A percentile compares a stretch with the other conserved stretches of the same genome.
Conservation (phyloP, 345 rosid species). For the Brassica cretica region DNA sequence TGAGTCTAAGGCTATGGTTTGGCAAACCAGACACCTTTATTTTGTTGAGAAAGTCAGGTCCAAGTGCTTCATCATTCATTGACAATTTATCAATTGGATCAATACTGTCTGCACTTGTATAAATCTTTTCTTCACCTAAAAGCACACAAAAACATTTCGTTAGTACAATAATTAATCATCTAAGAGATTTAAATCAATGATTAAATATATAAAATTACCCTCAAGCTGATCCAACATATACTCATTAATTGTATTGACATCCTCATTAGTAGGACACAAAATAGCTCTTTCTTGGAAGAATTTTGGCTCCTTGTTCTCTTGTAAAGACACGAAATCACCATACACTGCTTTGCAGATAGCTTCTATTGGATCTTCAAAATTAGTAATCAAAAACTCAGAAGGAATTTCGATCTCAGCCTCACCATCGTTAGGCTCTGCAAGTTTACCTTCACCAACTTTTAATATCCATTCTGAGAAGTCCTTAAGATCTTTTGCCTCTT, state of each 20-base stretch:
- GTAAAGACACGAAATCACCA: neutral
- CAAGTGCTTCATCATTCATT: neutral
- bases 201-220: neutral
- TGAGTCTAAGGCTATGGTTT: neutral
- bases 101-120: neutral
- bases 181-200: too few relatives aligned
- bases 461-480: neutral
- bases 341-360: neutral
- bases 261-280: neutral
- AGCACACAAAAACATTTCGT: too few relatives aligned
- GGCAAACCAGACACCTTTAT: neutral
- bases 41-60: neutral
- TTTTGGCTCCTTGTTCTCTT: neutral
- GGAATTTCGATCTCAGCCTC: neutral
- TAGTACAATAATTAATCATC: neutral
- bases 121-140: neutral
- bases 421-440: neutral
- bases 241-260: neutral
- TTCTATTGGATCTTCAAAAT: neutral
- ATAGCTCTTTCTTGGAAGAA: neutral
- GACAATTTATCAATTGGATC: neutral
- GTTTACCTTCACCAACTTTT: neutral
- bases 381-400: neutral
- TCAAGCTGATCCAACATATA: neutral
- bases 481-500: neutral